Percentiles rank a stretch among this genome's conserved stretches.
Conservation (phyloP, 78 protist genomes). For the Dictyostelium citrinum region DNA sequence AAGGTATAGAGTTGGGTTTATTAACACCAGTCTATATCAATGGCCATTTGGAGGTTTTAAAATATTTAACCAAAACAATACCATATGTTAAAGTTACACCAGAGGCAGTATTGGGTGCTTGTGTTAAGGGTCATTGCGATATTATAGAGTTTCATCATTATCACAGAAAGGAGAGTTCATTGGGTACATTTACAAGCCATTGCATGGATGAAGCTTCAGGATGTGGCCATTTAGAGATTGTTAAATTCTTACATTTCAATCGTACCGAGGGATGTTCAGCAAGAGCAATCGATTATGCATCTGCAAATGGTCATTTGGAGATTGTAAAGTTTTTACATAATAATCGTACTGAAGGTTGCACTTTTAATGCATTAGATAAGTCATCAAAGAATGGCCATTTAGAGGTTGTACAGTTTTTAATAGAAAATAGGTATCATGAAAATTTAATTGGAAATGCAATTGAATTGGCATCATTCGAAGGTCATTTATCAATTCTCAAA, state of each 20-base stretch:
- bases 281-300: not conserved
- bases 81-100: not conserved
- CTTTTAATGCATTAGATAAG: not conserved
- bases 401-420: not conserved
- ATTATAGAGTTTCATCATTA: not conserved
- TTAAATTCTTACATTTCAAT: not conserved
- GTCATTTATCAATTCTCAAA: not conserved
- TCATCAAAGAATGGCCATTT: not conserved
- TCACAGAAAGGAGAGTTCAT: not conserved
- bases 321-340: not conserved
- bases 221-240: slow-evolving; percentile 1
- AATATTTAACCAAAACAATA: not conserved
- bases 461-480: not conserved
- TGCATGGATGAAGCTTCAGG: not conserved
- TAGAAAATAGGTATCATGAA: not conserved
- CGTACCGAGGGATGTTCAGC: not conserved
- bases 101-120: not conserved
- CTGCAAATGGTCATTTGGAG: not conserved
- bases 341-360: not conserved
- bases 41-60: not conserved
- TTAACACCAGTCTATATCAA: not conserved
- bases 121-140: not conserved
- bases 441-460: not conserved
- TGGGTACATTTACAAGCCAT: not conserved
- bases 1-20: not conserved